A percentile compares a stretch with the other conserved stretches of the same genome.
phyloP scores from a whole-genome alignment of 352 stramenopile genomes.

The Phytopythium kandeliae region DNA sequence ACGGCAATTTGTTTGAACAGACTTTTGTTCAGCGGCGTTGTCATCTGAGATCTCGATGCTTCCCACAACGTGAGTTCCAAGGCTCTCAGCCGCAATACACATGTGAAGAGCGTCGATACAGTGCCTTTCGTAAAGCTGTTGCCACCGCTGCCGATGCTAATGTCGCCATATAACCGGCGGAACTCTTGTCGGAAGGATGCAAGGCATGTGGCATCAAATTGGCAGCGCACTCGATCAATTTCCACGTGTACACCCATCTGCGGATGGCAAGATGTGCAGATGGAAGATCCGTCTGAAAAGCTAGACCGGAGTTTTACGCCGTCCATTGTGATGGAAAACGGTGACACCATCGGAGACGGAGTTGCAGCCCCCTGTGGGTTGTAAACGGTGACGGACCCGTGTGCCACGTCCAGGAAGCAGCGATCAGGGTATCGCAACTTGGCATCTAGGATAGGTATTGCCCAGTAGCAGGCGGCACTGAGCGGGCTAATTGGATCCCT shows the following conservation, averaged over 20 bases:
- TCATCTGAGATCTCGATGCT: neutral
- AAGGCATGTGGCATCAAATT: slow-evolving; percentile 25
- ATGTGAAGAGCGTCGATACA: slow-evolving; percentile 31
- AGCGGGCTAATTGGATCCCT: neutral
- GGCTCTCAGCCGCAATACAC: slow-evolving; percentile 41
- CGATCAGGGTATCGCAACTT: slow-evolving; percentile 18
- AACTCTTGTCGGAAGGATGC: slow-evolving; percentile 12
- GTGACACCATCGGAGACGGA: neutral
- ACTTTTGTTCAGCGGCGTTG: slow-evolving; percentile 26
- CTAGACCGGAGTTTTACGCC: slow-evolving; percentile 29
- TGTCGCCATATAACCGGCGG: neutral
- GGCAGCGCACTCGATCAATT: slow-evolving; percentile 39
- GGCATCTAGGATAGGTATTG: neutral
- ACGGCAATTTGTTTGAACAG: slow-evolving; percentile 47
- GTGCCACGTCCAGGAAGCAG: slow-evolving; percentile 35
- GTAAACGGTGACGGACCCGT: slow-evolving; percentile 17
- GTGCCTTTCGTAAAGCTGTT: neutral
- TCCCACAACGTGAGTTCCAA: slow-evolving; percentile 48
- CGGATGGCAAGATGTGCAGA: slow-evolving; percentile 40
- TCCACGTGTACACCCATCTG: slow-evolving; percentile 38
- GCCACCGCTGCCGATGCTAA: neutral
- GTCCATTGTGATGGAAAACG: slow-evolving; percentile 24
- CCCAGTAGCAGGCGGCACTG: neutral
- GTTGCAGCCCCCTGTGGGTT: slow-evolving; percentile 11
- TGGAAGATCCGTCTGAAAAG: slow-evolving; percentile 40